Conservation (phyloP, 169 alveolate species). For the Cryptosporidium sp. region DNA sequence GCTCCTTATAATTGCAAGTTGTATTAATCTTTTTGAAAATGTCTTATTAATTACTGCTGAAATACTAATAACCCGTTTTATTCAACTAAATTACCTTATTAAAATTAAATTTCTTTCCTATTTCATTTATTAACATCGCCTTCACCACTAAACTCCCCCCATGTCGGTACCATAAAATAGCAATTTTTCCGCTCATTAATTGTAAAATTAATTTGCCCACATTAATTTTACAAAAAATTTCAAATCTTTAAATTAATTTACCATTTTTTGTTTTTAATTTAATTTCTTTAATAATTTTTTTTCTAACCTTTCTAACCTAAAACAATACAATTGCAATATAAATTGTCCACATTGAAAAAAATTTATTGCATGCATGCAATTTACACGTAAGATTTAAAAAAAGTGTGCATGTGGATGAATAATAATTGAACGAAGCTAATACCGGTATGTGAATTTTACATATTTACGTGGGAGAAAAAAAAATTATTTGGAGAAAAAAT, state of each 20-base stretch:
- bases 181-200: slow-evolving; percentile 19
- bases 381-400: background rate
- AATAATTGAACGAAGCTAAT: background rate
- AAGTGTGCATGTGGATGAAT: background rate
- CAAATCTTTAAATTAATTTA: background rate
- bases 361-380: background rate
- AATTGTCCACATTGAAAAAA: background rate
- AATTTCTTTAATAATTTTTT: background rate
- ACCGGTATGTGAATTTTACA: background rate
- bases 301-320: background rate
- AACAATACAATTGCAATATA: too few relatives aligned
- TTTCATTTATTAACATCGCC: background rate
- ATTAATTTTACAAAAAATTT: background rate
- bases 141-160: background rate
- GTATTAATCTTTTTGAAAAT: too few relatives aligned
- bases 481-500: background rate
- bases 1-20: too few relatives aligned
- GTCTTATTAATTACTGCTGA: too few relatives aligned
- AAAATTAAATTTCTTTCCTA: background rate
- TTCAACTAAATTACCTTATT: background rate
- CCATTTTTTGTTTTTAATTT: background rate
- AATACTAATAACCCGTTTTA: too few relatives aligned
- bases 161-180: slow-evolving; percentile 22
- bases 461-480: background rate
- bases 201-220: background rate